These are phyloP conservation scores for Tuber indicum DNA, from an alignment of 495 filamentous ascomycete genomes.

Conservation along the genomic window DNA sequence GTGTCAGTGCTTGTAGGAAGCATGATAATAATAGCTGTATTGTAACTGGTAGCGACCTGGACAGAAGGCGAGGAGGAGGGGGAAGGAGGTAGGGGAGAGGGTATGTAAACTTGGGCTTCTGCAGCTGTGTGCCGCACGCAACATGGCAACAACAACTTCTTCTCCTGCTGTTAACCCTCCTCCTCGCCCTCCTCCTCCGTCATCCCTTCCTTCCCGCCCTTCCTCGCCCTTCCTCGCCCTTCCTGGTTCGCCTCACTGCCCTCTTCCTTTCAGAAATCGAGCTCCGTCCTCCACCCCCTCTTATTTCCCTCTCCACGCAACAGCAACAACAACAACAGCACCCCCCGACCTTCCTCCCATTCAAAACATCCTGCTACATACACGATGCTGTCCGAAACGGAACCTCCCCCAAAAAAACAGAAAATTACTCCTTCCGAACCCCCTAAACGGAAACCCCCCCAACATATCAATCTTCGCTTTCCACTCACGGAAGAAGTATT, in stretches of 20 bases:
- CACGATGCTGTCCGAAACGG: constrained; percentile 34
- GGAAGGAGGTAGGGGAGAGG: background rate
- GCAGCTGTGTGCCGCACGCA: background rate
- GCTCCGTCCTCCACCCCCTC: constrained; percentile 26
- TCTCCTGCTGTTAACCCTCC: constrained; percentile 33
- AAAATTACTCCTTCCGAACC: constrained; percentile 35
- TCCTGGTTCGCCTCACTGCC: constrained; percentile 24
- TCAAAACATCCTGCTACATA: constrained; percentile 14
- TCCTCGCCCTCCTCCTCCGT: constrained; percentile 25
- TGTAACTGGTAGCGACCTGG: background rate
- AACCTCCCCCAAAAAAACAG: constrained; percentile 38
- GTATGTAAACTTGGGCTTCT: constrained; percentile 2
- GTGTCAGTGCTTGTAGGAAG: background rate
- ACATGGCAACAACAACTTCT: constrained; percentile 9
- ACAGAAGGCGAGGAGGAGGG: background rate
- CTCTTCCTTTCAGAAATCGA: constrained; percentile 42
- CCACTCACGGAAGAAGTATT: constrained; percentile 45
- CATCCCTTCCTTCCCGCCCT: constrained; percentile 8
- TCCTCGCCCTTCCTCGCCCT: constrained; percentile 17
- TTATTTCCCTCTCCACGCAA: constrained; percentile 23
- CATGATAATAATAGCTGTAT: background rate
- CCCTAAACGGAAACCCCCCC: constrained; percentile 48
- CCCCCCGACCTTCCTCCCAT: background rate
- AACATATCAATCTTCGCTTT: constrained; percentile 63
- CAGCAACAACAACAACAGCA: background rate